Conservation (phyloP, 495 filamentous ascomycete species). For the Xylaria cubensis region DNA sequence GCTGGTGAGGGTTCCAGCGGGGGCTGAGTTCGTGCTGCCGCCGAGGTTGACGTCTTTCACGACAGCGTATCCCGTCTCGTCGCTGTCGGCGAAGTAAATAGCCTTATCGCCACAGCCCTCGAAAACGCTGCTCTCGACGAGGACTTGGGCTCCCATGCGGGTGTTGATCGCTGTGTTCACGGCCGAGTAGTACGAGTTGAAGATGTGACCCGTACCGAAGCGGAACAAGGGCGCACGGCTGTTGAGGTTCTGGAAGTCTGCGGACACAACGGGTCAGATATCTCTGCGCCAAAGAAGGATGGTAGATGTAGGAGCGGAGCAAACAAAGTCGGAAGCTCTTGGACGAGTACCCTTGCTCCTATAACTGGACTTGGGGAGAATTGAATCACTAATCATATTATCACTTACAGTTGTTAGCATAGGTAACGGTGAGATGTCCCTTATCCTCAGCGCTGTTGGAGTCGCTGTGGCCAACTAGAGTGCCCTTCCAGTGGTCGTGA, state of each 20-base stretch:
- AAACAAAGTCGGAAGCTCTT: neutral
- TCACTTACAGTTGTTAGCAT: slow-evolving; percentile 59
- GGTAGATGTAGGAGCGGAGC: neutral
- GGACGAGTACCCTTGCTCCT: neutral
- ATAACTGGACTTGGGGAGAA: neutral
- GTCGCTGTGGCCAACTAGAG: slow-evolving; percentile 68
- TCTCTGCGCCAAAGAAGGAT: neutral
- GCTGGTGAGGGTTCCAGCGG: slow-evolving; percentile 53
- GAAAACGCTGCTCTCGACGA: slow-evolving; percentile 68
- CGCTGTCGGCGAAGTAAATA: slow-evolving; percentile 64
- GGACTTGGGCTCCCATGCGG: slow-evolving; percentile 67
- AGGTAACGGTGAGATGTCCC: slow-evolving; percentile 65
- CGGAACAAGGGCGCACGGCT: slow-evolving; percentile 66
- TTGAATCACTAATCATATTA: neutral
- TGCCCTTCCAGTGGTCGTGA: slow-evolving; percentile 72
- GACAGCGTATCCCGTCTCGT: slow-evolving; percentile 56
- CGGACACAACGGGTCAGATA: neutral
- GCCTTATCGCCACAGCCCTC: slow-evolving; percentile 50
- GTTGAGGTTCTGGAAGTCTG: slow-evolving; percentile 65
- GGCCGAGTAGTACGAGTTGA: slow-evolving; percentile 53
- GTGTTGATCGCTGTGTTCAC: slow-evolving; percentile 68
- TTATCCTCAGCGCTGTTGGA: slow-evolving; percentile 52
- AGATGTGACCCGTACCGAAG: slow-evolving; percentile 65
- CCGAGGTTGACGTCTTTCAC: slow-evolving; percentile 64
- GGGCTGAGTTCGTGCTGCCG: slow-evolving; percentile 52